Base-by-base conservation (phyloP, 2,329 filamentous ascomycete genomes). In the Colletotrichum gigasporum region DNA sequence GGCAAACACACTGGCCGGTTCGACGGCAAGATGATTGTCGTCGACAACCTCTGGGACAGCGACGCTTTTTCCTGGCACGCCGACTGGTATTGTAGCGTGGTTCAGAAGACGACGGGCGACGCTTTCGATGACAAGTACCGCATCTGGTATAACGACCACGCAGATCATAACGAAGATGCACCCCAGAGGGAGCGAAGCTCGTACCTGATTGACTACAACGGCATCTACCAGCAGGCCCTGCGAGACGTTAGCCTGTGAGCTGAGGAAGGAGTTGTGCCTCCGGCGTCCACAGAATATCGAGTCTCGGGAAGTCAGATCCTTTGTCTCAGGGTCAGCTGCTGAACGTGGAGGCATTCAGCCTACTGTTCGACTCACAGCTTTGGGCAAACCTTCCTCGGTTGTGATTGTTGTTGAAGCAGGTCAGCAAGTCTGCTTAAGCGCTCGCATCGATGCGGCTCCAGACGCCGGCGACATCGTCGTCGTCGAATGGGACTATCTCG, bases 61-160 rank as follows among this genome's bases (percentile, higher is more conserved):
- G 69, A 71, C 7, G 70, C 70, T 5, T 63, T 67, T 12, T 68
- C 69, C 2, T 66, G 65, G 65, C 69, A 72, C 35, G 69, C 70
- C 2, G 67, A 69, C 32, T 72, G 69, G 70, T 72, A 71, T 37
- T 61, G 50, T 10, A 30, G 34, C 11, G 45, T 65, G 24, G 68
- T 71, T 2, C 34, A 45, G 1, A 14, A 52, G 22, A 41, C 57
- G 0, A 51, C 67, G 1, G 65, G 68, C 5, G 44, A 44, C 4
- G 39, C 45, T 2, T 59, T 67, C 24, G 58, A 60, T 4, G 53
- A 61, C 37, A 63, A 69, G 32, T 69, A 66, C 34, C 50, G 69
- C 10, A 41, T 72, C 2, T 68, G 61, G 34, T 72, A 61, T 41
- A 62, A 22, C 10, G 69, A 69, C 11, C 65, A 69, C 14, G 65